A percentile compares a stretch with the other conserved stretches of the same genome.
These are phyloP conservation scores for Globisporangium acanthophoron DNA, from an alignment of 352 stramenopile species.

Conservation along the genomic window DNA sequence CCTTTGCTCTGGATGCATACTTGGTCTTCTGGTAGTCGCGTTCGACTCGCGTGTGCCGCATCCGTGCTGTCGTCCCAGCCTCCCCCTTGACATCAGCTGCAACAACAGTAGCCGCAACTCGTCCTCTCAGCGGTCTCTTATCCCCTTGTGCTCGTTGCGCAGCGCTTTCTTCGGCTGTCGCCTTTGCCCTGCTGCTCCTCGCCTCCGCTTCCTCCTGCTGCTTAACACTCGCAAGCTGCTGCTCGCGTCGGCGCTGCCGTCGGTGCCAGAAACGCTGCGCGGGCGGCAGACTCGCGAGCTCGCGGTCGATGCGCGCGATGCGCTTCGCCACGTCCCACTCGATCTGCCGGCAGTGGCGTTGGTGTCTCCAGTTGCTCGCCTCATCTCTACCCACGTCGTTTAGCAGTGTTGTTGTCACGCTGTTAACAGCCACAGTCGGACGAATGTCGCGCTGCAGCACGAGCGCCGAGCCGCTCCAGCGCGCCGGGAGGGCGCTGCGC, in stretches of 20 bases:
- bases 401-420: neutral
- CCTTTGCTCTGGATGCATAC: neutral
- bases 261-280: constrained; percentile 56
- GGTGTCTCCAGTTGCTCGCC: constrained; percentile 10
- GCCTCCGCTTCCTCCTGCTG: neutral
- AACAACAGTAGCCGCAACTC: neutral
- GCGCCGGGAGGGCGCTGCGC: constrained; percentile 36
- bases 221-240: constrained; percentile 11
- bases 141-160: neutral
- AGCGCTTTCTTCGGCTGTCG: neutral
- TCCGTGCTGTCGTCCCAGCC: neutral
- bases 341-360: constrained; percentile 32
- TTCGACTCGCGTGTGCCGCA: too few relatives aligned
- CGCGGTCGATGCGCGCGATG: constrained; percentile 60
- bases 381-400: neutral
- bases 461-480: constrained; percentile 46
- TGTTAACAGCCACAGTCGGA: neutral
- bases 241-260: constrained; percentile 2
- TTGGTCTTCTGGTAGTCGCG: neutral
- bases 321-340: constrained; percentile 70
- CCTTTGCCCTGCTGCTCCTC: neutral
- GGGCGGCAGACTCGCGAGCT: constrained; percentile 41
- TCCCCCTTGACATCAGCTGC: neutral
- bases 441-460: constrained; percentile 28
- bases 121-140: neutral